Evolutionary conservation across 148 eudicot species (phyloP), one percentile per base, ranked within the genome.

Genomic region (Cornus kousa): DNA sequence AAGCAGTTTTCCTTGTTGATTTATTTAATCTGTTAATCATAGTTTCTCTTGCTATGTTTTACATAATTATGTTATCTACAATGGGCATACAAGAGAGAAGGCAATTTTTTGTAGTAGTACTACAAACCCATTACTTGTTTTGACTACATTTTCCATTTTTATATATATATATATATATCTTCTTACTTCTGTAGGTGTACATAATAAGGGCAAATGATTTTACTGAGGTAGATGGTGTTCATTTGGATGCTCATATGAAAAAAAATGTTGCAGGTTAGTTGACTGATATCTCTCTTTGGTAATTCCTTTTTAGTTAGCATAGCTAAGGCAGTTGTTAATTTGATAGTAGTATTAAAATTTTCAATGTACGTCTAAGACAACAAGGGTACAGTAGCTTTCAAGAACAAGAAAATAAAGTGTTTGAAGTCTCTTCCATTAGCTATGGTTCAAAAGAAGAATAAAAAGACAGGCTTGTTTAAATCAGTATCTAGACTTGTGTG

Each of bases 151-250:
- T 59, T 74, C 46, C 46, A 5, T 60, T 23, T 28, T 0, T 28
- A 28, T 28, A 72, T 72, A 46, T 35, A 35, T 23, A 22, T 23
- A 24, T 17, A 39, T 9, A 32, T 65, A 31, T 8, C 28, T 3
- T 28, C 6, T 60, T 68, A n/a, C 40, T 14, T 28, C 37, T 84
- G 37, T 71, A 91, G 95, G 89, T 87, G 35, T 84, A 78, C 78
- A 77, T 90, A 35, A 72, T 88, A 71, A 90, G 87, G 86, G 87
- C 80, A 60, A 83, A 86, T 76, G 86, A 82, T 80, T 67, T 84
- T 80, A 77, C 59, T 10, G 79, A 81, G 46, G 88, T 85, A 9
- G 87, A 78, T 74, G 84, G 89, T 74, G 87, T 90, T 78, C 77
- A 82, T 9, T 67, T 84, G 67, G 86, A 81, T 71, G 73, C 79